Conservation (phyloP, 1,284 basidiomycete genomes). For the Ganoderma sinense region DNA sequence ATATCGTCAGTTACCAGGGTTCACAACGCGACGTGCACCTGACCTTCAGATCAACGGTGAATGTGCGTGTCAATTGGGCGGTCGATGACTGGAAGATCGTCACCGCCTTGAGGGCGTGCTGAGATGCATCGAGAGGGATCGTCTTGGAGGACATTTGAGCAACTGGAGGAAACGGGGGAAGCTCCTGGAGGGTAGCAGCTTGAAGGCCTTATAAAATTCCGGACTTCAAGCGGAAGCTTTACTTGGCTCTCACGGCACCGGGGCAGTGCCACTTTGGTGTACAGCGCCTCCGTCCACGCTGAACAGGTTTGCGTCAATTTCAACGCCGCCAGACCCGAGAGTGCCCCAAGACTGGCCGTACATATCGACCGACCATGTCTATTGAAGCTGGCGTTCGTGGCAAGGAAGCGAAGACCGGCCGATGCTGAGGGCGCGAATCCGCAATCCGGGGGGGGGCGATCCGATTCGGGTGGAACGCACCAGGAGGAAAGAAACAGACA, state of each 20-base stretch:
- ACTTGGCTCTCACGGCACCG: not conserved
- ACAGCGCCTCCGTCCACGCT: not conserved
- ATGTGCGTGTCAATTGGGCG: slow-evolving; percentile 44
- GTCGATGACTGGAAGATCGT: slow-evolving; percentile 46
- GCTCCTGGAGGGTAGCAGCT: too few species aligned
- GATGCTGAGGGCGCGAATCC: too few species aligned
- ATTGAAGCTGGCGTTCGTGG: too few species aligned
- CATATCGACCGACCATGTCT: too few species aligned
- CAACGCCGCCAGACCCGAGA: too few species aligned
- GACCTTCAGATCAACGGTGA: slow-evolving; percentile 43
- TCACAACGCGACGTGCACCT: not conserved
- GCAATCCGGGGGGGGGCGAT: too few species aligned
- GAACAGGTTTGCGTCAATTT: too few species aligned
- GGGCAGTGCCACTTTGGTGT: not conserved
- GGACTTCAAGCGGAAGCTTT: not conserved
- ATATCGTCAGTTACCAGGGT: not conserved
- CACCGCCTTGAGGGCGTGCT: slow-evolving; percentile 43
- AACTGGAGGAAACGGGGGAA: too few species aligned
- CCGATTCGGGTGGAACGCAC: too few species aligned
- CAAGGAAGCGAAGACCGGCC: too few species aligned
- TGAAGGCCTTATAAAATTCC: not conserved
- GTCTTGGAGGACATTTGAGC: slow-evolving; percentile 13
- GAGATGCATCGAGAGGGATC: slow-evolving; percentile 31
- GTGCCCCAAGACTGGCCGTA: too few species aligned
- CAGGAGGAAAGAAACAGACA: too few species aligned